phyloP scores from a whole-genome alignment of 495 filamentous ascomycete species.

The Penicillium pulvis region DNA sequence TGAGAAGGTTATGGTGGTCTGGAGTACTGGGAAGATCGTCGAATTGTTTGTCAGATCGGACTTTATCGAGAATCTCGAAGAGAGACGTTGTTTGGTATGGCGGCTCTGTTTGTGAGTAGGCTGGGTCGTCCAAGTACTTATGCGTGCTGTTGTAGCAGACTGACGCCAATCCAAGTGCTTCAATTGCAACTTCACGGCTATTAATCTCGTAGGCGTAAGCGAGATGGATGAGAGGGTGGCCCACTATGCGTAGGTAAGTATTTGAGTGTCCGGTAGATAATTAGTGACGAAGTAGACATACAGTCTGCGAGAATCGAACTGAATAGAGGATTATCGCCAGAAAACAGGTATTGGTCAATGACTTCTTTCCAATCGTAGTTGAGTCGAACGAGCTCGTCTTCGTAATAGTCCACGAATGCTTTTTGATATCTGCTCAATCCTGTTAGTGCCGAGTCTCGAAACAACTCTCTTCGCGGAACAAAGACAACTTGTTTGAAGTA shows the following conservation, averaged over 20 bases:
- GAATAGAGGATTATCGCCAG: slow-evolving; percentile 74
- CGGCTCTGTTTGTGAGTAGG: slow-evolving; percentile 58
- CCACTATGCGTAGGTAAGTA: slow-evolving; percentile 49
- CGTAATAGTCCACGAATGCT: slow-evolving; percentile 89
- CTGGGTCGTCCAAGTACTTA: slow-evolving; percentile 74
- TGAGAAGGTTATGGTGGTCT: slow-evolving; percentile 68
- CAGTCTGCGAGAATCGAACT: slow-evolving; percentile 75
- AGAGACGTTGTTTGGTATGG: slow-evolving; percentile 56
- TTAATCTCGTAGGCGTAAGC: slow-evolving; percentile 85
- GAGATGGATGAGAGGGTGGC: slow-evolving; percentile 85
- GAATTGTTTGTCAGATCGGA: slow-evolving; percentile 52
- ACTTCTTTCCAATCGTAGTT: slow-evolving; percentile 84
- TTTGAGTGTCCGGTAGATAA: neutral
- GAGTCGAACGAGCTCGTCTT: slow-evolving; percentile 75
- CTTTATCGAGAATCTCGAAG: slow-evolving; percentile 65
- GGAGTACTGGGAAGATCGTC: slow-evolving; percentile 57
- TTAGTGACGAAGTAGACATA: slow-evolving; percentile 48
- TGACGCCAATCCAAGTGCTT: slow-evolving; percentile 71
- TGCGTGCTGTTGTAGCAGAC: slow-evolving; percentile 75
- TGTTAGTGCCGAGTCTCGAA: neutral
- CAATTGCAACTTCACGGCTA: slow-evolving; percentile 78
- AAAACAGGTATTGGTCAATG: slow-evolving; percentile 72
- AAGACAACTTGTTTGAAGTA: neutral
- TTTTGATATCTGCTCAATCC: slow-evolving; percentile 72
- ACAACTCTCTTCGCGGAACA: neutral